Percentiles rank a stretch among this genome's conserved stretches.
These are phyloP conservation scores for Skeletonema tropicum DNA, from an alignment of 108 stramenopile genomes.

Conservation along the genomic window DNA sequence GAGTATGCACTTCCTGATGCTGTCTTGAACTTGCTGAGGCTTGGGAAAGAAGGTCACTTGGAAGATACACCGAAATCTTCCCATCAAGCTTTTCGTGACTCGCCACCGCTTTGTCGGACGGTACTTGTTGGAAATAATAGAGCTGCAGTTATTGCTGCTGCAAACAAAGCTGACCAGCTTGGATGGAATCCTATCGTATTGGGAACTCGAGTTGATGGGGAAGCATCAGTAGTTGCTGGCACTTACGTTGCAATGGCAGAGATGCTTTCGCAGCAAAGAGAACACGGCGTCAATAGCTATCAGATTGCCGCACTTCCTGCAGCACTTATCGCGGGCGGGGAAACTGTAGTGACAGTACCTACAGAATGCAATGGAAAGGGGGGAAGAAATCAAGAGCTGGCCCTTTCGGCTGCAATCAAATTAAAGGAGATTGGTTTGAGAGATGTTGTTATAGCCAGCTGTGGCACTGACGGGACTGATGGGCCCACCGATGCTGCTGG, in stretches of 20 bases:
- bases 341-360: constrained; percentile 84
- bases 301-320: constrained; percentile 54
- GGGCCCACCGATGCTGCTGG: constrained; percentile 93
- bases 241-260: constrained; percentile 76
- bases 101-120: constrained; percentile 39
- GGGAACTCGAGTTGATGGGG: constrained; percentile 78
- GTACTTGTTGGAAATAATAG: constrained; percentile 85
- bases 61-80: constrained; percentile 58
- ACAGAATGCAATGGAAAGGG: constrained; percentile 67
- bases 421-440: constrained; percentile 59
- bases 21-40: constrained; percentile 35
- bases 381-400: constrained; percentile 91
- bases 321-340: constrained; percentile 85
- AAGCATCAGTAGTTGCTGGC: constrained; percentile 75
- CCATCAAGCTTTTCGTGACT: constrained; percentile 55
- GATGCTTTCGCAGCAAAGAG: constrained; percentile 56
- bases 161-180: constrained; percentile 55
- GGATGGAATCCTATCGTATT: constrained; percentile 82
- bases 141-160: constrained; percentile 76
- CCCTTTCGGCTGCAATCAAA: constrained; percentile 68
- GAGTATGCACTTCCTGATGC: constrained; percentile 31
- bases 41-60: constrained; percentile 37
- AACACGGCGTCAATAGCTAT: constrained; percentile 9
- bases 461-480: constrained; percentile 90
- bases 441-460: constrained; percentile 74